Conservation (phyloP, 192 early-diverging fungal species). For the Powellomyces hirtus region DNA sequence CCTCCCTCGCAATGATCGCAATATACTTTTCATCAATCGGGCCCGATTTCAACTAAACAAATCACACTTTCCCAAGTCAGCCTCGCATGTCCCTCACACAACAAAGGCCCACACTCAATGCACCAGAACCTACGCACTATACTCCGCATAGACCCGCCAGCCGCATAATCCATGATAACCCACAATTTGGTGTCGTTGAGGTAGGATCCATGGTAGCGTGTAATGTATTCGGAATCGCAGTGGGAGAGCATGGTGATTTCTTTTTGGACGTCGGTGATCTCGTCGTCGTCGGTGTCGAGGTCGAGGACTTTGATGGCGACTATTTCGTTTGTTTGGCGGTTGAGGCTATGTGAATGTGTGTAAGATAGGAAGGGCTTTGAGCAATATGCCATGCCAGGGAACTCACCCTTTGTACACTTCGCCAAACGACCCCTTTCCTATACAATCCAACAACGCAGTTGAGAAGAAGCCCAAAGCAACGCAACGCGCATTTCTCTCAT, state of each 20-base stretch:
- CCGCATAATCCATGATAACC: slow-evolving; percentile 98
- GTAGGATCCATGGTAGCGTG: slow-evolving; percentile 88
- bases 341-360: slow-evolving; percentile 51
- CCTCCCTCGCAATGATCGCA: slow-evolving; percentile 83
- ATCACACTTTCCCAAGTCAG: background rate
- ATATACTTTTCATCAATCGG: slow-evolving; percentile 87
- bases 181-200: slow-evolving; percentile 91
- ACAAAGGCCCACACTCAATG: background rate
- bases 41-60: slow-evolving; percentile 67
- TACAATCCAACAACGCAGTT: background rate
- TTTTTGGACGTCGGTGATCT: slow-evolving; percentile 90
- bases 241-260: slow-evolving; percentile 91
- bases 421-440: slow-evolving; percentile 61
- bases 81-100: background rate
- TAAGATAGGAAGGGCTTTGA: background rate
- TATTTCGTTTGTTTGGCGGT: slow-evolving; percentile 71
- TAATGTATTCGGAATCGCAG: slow-evolving; percentile 86
- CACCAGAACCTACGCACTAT: slow-evolving; percentile 51
- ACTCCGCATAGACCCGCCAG: slow-evolving; percentile 83
- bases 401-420: slow-evolving; percentile 50
- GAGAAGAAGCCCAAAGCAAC: background rate
- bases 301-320: slow-evolving; percentile 98
- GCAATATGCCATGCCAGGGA: background rate
- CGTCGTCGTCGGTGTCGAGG: slow-evolving; percentile 94
- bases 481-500: background rate